Evolutionary conservation across 257 asterid species (phyloP), one percentile per base, ranked within the genome.

Genomic region (Eustoma russellianum): DNA sequence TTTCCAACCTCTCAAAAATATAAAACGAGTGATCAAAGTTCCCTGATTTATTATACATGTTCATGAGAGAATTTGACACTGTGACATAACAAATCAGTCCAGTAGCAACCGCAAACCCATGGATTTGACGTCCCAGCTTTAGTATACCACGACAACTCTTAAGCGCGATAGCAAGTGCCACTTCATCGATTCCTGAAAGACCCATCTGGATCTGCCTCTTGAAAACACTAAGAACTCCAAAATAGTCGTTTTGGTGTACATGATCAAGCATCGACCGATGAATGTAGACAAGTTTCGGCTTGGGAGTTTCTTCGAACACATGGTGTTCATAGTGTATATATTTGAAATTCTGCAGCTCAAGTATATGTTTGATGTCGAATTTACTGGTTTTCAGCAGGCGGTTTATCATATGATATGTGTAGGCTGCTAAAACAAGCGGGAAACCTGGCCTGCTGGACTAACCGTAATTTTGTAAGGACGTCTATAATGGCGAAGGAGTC

Each of bases 21-120:
- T 70, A 50, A 47, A 75, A 61, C 17, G 96, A 92, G 51, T 15
- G 59, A 68, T 60, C 45, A 28, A 70, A 70, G 47, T 70, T 62
- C 35, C 77, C 66, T 12, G 87, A 82, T 59, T 81, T 91, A 61
- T 73, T 70, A 70, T 83, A 86, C 87, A 91, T 55, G 61, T 77
- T 86, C 95, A 86, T 91, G 66, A 91, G 65, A 8, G 98, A 86
- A 80, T 91, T 90, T 18, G 83, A 77, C 5, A 86, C 95, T 6
- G 76, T 69, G 49, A 77, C 69, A 35, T 59, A 64, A 35, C 44
- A 45, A 44, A 60, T 48, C 46, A 71, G 73, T 40, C 88, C 94
- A 4, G 82, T 69, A 13, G 57, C 68, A n/a, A 79, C 51, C 0
- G 80, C 75, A 34, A 83, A 78, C 13, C 92, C 82, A 43, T 86